These are phyloP conservation scores for Mycothermus thermophilus DNA, from an alignment of 495 filamentous ascomycete species.

Conservation along the genomic window DNA sequence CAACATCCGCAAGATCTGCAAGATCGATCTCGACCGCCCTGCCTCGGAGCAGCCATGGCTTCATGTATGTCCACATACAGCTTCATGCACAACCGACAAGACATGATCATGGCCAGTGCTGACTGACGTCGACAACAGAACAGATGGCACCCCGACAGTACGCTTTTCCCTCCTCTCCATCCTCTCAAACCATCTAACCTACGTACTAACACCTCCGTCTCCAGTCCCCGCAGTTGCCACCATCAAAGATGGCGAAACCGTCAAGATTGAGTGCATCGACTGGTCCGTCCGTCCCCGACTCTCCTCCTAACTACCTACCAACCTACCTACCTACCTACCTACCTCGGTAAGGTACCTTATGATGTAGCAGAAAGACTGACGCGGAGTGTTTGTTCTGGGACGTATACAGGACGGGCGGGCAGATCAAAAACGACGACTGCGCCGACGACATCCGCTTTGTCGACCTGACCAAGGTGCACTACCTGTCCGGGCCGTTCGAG, in stretches of 20 bases:
- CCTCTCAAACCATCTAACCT: background rate
- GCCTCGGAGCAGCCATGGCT: constrained; percentile 58
- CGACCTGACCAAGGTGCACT: constrained; percentile 75
- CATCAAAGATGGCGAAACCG: constrained; percentile 75
- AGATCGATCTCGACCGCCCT: constrained; percentile 67
- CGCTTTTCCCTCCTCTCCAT: constrained; percentile 8
- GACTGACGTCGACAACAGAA: constrained; percentile 43
- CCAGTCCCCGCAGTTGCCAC: constrained; percentile 61
- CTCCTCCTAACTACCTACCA: too few species aligned
- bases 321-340: too few species aligned
- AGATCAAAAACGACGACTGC: constrained; percentile 77
- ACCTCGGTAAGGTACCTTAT: too few species aligned
- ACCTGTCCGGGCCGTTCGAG: constrained; percentile 84
- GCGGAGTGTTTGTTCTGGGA: too few species aligned
- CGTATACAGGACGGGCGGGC: constrained; percentile 51
- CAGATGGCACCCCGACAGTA: constrained; percentile 88
- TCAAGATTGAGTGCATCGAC: constrained; percentile 93
- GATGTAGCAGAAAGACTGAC: too few species aligned
- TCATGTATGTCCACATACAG: constrained; percentile 44
- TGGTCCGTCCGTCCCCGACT: constrained; percentile 42
- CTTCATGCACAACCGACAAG: background rate
- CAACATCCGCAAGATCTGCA: constrained; percentile 55
- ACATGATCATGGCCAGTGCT: too few species aligned
- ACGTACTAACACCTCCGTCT: too few species aligned
- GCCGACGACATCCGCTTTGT: constrained; percentile 81